Percentiles rank a stretch among this genome's conserved stretches.
phyloP scores from a whole-genome alignment of 768 basidiomycete species.

The Tremella mesenterica region DNA sequence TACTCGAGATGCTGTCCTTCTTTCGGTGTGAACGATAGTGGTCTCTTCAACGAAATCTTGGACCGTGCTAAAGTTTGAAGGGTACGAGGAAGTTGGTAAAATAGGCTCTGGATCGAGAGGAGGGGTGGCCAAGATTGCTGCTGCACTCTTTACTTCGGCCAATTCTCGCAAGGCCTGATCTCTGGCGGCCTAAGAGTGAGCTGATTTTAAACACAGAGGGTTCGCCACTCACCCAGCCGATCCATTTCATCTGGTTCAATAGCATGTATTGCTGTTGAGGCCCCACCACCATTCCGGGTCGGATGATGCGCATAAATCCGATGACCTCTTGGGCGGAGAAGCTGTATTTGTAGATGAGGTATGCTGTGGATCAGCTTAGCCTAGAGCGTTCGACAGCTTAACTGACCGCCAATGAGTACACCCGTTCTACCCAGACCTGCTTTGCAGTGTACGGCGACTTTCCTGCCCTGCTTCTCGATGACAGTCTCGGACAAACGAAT shows the following conservation, averaged over 20 bases:
- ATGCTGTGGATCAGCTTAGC: conserved; percentile 51
- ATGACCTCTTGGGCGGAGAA: conserved; percentile 95
- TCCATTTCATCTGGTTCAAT: conserved; percentile 39
- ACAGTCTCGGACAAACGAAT: conserved; percentile 73
- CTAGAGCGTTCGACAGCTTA: not conserved
- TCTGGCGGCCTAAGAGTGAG: conserved; percentile 24
- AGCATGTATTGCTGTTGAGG: conserved; percentile 42
- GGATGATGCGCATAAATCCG: conserved; percentile 94
- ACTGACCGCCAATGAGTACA: conserved; percentile 68
- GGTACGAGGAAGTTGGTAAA: not conserved
- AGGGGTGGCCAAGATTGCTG: conserved; percentile 28
- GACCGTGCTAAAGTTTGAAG: too few species aligned
- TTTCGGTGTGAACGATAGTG: not conserved
- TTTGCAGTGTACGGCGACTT: conserved; percentile 67
- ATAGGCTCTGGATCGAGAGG: conserved; percentile 14
- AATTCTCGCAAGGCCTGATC: conserved; percentile 27
- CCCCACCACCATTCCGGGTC: conserved; percentile 56
- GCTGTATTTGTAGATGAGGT: conserved; percentile 96
- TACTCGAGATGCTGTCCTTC: not conserved
- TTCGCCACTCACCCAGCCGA: conserved; percentile 39
- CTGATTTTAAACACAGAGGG: not conserved
- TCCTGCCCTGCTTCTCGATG: conserved; percentile 62
- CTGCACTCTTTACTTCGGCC: conserved; percentile 5
- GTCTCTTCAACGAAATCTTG: not conserved
- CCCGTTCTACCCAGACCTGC: conserved; percentile 95